A percentile compares a stretch with the other conserved stretches of the same genome.
Evolutionary conservation across 2,329 filamentous ascomycete genomes (phyloP).

Genomic region (Clonostachys rhizophaga): DNA sequence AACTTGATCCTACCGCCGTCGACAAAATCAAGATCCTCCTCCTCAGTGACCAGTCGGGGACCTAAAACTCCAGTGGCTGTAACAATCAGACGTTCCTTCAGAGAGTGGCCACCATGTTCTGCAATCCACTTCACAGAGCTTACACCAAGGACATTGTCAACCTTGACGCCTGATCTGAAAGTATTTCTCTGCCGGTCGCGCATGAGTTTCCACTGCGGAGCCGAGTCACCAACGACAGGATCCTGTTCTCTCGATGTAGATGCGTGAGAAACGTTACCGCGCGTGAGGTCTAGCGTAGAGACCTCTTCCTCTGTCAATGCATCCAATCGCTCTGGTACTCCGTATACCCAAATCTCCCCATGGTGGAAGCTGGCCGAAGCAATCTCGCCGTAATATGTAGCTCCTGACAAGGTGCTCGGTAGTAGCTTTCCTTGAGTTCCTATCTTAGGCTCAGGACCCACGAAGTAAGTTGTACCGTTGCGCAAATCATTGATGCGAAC

Average conservation of each 20-base stretch:
- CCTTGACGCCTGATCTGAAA: conserved; percentile 62
- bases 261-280: conserved; percentile 20
- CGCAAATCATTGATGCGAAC: conserved; percentile 70
- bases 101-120: conserved; percentile 38
- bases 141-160: conserved; percentile 61
- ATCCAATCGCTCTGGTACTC: conserved; percentile 69
- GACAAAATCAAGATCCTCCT: conserved; percentile 70
- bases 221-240: conserved; percentile 21
- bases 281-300: conserved; percentile 14
- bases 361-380: conserved; percentile 70
- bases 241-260: conserved; percentile 21
- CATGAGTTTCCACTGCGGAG: conserved; percentile 65
- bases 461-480: conserved; percentile 76
- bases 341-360: conserved; percentile 74
- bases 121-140: conserved; percentile 70
- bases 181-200: conserved; percentile 67
- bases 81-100: conserved; percentile 59
- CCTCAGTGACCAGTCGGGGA: conserved; percentile 53
- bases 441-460: conserved; percentile 56
- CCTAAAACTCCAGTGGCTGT: conserved; percentile 66
- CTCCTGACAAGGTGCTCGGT: conserved; percentile 65
- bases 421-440: conserved; percentile 51
- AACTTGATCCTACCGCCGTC: conserved; percentile 72
- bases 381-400: conserved; percentile 65
- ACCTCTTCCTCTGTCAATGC: conserved; percentile 42